A percentile compares a stretch with the other conserved stretches of the same genome.
Evolutionary conservation across 23 red algal species (phyloP).

Genomic region (Cyanidium caldarium): DNA sequence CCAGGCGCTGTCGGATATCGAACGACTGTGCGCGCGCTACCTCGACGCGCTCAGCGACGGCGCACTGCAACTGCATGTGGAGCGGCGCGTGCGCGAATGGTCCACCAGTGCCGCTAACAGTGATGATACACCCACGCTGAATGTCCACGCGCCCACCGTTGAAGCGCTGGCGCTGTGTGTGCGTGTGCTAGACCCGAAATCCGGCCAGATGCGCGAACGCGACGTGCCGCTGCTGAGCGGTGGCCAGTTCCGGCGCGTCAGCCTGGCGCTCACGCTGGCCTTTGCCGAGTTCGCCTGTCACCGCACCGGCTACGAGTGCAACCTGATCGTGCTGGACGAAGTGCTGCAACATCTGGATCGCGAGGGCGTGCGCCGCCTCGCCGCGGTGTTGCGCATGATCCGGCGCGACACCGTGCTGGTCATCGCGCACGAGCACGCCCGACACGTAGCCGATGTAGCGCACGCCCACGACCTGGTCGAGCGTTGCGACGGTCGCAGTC

Average conservation of each 20-base stretch:
- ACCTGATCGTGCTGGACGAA: constrained; percentile 69
- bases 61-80: constrained; percentile 28
- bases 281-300: constrained; percentile 38
- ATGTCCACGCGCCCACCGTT: constrained; percentile 31
- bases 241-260: constrained; percentile 46
- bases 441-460: constrained; percentile 25
- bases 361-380: constrained; percentile 27
- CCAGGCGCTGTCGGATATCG: constrained; percentile 30
- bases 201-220: constrained; percentile 8
- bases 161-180: constrained; percentile 48
- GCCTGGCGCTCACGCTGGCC: constrained; percentile 39
- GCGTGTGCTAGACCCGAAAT: not conserved
- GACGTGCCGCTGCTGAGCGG: constrained; percentile 38
- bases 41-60: constrained; percentile 28
- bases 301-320: constrained; percentile 36
- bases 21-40: constrained; percentile 22
- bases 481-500: not conserved
- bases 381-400: constrained; percentile 21
- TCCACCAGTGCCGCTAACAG: not conserved
- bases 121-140: constrained; percentile 30
- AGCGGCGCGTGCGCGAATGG: not conserved
- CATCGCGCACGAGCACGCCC: constrained; percentile 47
- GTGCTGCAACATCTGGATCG: constrained; percentile 43
- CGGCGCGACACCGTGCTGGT: constrained; percentile 41
- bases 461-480: constrained; percentile 12